Base-by-base conservation (phyloP, 345 rosid species). In the Xanthoceras sorbifolium region DNA sequence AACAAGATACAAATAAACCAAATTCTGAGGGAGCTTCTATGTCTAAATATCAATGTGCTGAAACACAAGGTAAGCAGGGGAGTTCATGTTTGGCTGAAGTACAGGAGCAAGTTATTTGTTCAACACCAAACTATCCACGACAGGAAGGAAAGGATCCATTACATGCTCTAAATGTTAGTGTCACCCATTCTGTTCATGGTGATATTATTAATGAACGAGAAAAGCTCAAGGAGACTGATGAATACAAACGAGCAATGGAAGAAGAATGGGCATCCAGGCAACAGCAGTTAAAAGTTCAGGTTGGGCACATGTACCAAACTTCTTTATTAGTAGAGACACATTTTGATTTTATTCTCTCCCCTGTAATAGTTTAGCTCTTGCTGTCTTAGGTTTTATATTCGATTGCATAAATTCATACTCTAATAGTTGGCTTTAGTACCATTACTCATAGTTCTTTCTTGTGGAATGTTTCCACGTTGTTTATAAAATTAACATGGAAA, bases 181-280 rank as follows among this genome's bases (percentile, higher is more conserved):
- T 42, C 18, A 26, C 66, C 17, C 67, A 59, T 67, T 75, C 72
- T 78, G 60, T 78, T 76, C 76, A 32, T 69, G 65, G 72, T 11
- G 84, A 84, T 82, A 77, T 89, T 66, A 86, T 95, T 80, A 86
- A 85, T 69, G 90, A 86, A 64, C 85, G 92, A 78, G 96, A 95
- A 87, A 90, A 79, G 83, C 82, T 89, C 52, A 93, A 95, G 85
- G 91, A 90, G 88, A 93, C 99, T 20, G 89, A 88, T 81, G 94
- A 89, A 74, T 93, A 89, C 88, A 93, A 91, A 83, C 92, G 76
- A 84, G 98, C 93, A 60, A 75, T 38, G 32, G 91, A 95, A 86
- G 90, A 88, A 87, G 99, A 93, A 86, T 89, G 93, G 98, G 90
- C 86, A 71, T 90, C 94, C 57, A 89, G 94, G 84, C 92, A 92